Evolutionary conservation across 768 basidiomycete species (phyloP).

Genomic region (Serendipita vermifera): DNA sequence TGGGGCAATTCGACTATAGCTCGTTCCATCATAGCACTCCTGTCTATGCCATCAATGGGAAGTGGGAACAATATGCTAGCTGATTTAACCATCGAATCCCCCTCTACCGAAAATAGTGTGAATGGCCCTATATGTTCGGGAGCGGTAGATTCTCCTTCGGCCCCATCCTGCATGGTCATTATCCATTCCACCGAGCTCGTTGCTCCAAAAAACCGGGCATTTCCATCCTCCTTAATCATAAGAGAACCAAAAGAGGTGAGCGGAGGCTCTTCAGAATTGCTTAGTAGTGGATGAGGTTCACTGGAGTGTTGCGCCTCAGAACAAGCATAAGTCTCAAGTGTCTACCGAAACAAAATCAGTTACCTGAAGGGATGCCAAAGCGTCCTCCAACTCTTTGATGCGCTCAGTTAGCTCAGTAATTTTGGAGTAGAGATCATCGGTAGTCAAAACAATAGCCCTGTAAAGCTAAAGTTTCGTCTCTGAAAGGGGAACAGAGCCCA

Average conservation of each 20-base stretch:
- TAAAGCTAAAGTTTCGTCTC: background rate
- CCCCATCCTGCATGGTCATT: too few species aligned
- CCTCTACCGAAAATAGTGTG: too few species aligned
- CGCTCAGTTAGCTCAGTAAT: background rate
- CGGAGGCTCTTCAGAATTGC: background rate
- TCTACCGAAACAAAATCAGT: background rate
- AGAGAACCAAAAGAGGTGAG: background rate
- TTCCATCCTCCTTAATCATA: background rate
- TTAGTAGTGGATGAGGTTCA: background rate
- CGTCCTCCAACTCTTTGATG: background rate
- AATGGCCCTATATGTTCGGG: too few species aligned
- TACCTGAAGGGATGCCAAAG: background rate
- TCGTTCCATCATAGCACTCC: too few species aligned
- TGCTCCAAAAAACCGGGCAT: background rate
- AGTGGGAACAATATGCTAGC: too few species aligned
- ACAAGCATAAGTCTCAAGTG: background rate
- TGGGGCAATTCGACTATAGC: background rate
- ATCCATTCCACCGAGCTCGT: slow-evolving; percentile 2
- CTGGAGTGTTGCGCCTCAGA: background rate
- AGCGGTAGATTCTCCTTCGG: too few species aligned
- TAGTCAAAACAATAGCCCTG: background rate
- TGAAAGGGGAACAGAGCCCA: background rate
- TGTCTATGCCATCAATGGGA: too few species aligned
- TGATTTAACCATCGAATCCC: too few species aligned
- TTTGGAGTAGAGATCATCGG: background rate